Evolutionary conservation across 2,329 filamentous ascomycete genomes (phyloP).

Genomic region (Alternaria gansuensis): DNA sequence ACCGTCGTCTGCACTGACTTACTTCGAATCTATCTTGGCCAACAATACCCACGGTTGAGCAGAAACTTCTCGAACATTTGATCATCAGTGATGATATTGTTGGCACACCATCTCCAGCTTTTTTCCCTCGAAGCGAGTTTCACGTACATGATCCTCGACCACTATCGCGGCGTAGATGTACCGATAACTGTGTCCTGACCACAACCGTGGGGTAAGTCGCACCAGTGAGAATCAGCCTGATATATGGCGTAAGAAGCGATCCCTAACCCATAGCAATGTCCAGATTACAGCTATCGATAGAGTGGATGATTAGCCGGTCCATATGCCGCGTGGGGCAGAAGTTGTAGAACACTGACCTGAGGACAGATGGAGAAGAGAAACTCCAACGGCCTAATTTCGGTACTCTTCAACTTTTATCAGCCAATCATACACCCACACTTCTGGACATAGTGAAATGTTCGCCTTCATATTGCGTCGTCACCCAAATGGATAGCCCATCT

Average conservation of each 20-base stretch:
- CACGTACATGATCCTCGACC: slow-evolving; percentile 11
- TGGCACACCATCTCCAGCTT: slow-evolving; percentile 13
- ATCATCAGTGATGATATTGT: slow-evolving; percentile 13
- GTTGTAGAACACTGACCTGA: background rate
- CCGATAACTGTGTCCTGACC: background rate
- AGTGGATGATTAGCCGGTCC: slow-evolving; percentile 1
- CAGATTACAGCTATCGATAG: slow-evolving; percentile 2
- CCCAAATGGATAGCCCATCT: background rate
- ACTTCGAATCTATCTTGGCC: background rate
- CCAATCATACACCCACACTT: background rate
- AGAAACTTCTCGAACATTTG: slow-evolving; percentile 11
- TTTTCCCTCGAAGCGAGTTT: slow-evolving; percentile 15
- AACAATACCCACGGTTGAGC: background rate
- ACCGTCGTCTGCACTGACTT: background rate
- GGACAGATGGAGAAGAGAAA: background rate
- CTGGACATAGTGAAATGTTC: background rate
- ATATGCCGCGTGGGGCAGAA: background rate
- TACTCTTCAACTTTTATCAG: background rate
- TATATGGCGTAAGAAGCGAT: background rate
- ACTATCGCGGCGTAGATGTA: slow-evolving; percentile 9
- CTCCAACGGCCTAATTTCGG: background rate
- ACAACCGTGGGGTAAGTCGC: slow-evolving; percentile 1
- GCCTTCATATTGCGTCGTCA: background rate
- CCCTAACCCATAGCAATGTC: background rate
- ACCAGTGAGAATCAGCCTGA: background rate